phyloP scores from a whole-genome alignment of 2,329 filamentous ascomycete genomes.

The Fusarium siculi region DNA sequence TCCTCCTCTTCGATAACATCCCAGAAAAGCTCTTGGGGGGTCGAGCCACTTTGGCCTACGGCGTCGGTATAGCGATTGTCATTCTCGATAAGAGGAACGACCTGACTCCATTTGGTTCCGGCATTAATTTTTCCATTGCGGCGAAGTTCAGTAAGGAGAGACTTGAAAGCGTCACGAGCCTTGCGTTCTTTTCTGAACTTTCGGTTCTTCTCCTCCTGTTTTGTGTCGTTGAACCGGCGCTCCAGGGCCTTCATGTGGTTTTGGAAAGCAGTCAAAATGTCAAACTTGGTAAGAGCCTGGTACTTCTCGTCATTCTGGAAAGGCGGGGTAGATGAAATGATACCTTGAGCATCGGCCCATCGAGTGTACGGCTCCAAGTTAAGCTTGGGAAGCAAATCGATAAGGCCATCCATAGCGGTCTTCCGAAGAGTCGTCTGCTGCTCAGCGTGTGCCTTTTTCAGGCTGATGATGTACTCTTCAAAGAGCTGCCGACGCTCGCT shows the following conservation, averaged over 20 bases:
- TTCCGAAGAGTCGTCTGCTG: slow-evolving; percentile 77
- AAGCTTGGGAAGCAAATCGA: slow-evolving; percentile 79
- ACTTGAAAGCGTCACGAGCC: slow-evolving; percentile 82
- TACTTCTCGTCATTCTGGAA: slow-evolving; percentile 88
- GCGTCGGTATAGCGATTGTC: slow-evolving; percentile 87
- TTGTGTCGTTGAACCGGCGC: slow-evolving; percentile 88
- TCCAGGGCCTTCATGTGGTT: slow-evolving; percentile 94
- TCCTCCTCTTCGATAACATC: slow-evolving; percentile 95
- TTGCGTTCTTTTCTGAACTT: slow-evolving; percentile 86
- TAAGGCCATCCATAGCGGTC: slow-evolving; percentile 85
- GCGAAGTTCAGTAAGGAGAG: slow-evolving; percentile 79
- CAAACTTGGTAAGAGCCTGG: slow-evolving; percentile 84
- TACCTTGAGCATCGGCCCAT: slow-evolving; percentile 89
- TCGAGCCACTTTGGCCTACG: slow-evolving; percentile 85
- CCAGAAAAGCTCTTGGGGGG: slow-evolving; percentile 93
- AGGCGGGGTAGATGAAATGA: slow-evolving; percentile 80
- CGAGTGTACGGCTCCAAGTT: slow-evolving; percentile 92
- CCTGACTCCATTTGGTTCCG: slow-evolving; percentile 87
- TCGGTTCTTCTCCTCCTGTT: slow-evolving; percentile 85
- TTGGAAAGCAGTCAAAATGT: slow-evolving; percentile 92
- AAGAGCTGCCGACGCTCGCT: slow-evolving; percentile 89
- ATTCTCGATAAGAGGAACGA: slow-evolving; percentile 78
- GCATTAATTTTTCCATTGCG: slow-evolving; percentile 85
- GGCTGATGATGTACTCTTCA: slow-evolving; percentile 88
- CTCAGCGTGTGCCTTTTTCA: slow-evolving; percentile 84